Base-by-base conservation (phyloP, 179 eudicot genomes). In the Beta macrorhiza region DNA sequence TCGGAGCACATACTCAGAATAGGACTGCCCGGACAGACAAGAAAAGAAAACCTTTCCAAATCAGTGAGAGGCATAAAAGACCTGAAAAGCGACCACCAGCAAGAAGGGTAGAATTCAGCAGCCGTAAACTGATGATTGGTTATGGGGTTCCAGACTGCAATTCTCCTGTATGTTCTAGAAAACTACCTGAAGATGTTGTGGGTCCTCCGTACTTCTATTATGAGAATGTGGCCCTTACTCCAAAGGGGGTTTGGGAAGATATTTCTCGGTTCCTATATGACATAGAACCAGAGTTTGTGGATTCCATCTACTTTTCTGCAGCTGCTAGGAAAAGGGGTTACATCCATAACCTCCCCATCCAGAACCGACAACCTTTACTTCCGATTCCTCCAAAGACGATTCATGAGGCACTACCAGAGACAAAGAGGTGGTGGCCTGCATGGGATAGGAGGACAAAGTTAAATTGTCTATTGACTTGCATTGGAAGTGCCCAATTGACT, bases 271-370 rank as follows among this genome's bases (percentile, higher is more conserved):
- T 86, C 80, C 74, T 94, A 0, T 90, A 88, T 20, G 96, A 91
- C 2, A 73, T 94, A 0, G 87, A 90, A 37, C 98, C 96, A 0
- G 94, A 93, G 37, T 93, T 94, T 86, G 97, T 93, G 0, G 98
- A 94, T 69, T 92, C 98, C 0, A 84, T 87, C 62, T 82, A 87
- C 44, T 90, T 94, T 29, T 90, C 87, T 52, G 93, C 96, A 0
- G 89, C 94, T 57, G 95, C 94, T 9, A 84, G 96, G 72, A 94
- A 94, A 80, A 80, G 96, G 32, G 96, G 97, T 0, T 94, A 93
- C 53, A 74, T 94, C 1, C 98, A 93, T 55, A 93, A 91, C 79
- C 88, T 93, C 13, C 96, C 97, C 0, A 85, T 88, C 2, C 52
- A 64, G 1, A 86, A 86, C 19, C 87, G 97, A 9, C 80, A 79